A percentile compares a stretch with the other conserved stretches of the same genome.
phyloP scores from a whole-genome alignment of 495 filamentous ascomycete species.

The Umbilicaria muhlenbergii region DNA sequence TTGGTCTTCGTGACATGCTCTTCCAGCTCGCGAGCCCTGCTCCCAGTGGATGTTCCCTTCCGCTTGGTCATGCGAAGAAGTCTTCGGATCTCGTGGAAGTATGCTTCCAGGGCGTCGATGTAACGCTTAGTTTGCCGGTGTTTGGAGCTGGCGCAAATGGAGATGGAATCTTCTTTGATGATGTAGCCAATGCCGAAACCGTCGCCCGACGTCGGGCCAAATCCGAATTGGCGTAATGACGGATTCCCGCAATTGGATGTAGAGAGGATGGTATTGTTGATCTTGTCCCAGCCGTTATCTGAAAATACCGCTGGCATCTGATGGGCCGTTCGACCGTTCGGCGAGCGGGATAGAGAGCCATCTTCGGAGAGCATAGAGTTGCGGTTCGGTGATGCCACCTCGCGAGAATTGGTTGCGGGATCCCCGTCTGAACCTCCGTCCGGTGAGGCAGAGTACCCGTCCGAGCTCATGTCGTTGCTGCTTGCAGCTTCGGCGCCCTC shows the following conservation, averaged over 20 bases:
- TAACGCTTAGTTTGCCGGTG: conserved; percentile 85
- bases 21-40: conserved; percentile 53
- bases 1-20: conserved; percentile 25
- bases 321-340: conserved; percentile 18
- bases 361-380: conserved; percentile 35
- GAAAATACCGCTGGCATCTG: conserved; percentile 68
- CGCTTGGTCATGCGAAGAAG: conserved; percentile 52
- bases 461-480: conserved; percentile 42
- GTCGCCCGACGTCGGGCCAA: conserved; percentile 85
- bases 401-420: not conserved
- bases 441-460: conserved; percentile 36
- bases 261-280: conserved; percentile 87
- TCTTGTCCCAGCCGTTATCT: conserved; percentile 81
- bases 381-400: conserved; percentile 37
- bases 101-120: conserved; percentile 75
- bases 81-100: conserved; percentile 79
- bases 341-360: conserved; percentile 14
- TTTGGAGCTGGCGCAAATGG: conserved; percentile 81
- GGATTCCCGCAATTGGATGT: conserved; percentile 99
- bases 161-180: conserved; percentile 90
- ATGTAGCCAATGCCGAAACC: conserved; percentile 98
- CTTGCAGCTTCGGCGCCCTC: conserved; percentile 40
- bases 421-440: conserved; percentile 22
- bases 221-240: conserved; percentile 89
- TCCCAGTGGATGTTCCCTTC: conserved; percentile 37